Conservation (phyloP, 108 stramenopile species). For the Schizochytrium sp. region DNA sequence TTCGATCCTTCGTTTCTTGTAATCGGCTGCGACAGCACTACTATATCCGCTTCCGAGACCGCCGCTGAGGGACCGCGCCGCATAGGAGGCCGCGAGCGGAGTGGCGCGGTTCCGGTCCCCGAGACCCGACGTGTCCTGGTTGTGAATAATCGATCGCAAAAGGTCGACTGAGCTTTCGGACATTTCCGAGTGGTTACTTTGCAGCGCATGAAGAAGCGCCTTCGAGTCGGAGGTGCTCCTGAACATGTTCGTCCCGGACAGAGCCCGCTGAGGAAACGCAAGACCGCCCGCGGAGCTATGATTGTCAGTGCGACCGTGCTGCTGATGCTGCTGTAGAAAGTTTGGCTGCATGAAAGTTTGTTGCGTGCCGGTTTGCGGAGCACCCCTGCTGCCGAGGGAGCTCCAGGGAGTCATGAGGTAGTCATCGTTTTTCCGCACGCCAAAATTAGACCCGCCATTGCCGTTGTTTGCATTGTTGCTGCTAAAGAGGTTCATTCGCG, state of each 20-base stretch:
- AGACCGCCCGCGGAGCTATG: background rate
- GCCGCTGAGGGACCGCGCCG: background rate
- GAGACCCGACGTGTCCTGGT: background rate
- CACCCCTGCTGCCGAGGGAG: background rate
- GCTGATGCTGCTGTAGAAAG: background rate
- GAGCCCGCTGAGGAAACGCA: background rate
- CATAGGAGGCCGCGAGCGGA: background rate
- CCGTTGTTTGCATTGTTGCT: too few species aligned
- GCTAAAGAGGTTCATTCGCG: background rate
- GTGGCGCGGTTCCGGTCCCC: background rate
- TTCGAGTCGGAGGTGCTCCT: background rate
- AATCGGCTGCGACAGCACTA: background rate
- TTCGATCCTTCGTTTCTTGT: background rate
- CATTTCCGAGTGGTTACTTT: background rate
- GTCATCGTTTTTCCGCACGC: background rate
- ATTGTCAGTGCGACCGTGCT: background rate
- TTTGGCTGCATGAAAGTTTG: background rate
- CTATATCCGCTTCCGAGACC: background rate
- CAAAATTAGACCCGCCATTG: background rate
- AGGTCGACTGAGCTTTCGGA: background rate
- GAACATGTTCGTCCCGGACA: background rate
- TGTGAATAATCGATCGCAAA: background rate
- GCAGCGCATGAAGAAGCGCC: background rate
- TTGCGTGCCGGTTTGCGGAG: background rate
- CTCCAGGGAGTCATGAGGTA: background rate